phyloP scores from a whole-genome alignment of 495 filamentous ascomycete genomes.

The Aspergillus coremiiformis region DNA sequence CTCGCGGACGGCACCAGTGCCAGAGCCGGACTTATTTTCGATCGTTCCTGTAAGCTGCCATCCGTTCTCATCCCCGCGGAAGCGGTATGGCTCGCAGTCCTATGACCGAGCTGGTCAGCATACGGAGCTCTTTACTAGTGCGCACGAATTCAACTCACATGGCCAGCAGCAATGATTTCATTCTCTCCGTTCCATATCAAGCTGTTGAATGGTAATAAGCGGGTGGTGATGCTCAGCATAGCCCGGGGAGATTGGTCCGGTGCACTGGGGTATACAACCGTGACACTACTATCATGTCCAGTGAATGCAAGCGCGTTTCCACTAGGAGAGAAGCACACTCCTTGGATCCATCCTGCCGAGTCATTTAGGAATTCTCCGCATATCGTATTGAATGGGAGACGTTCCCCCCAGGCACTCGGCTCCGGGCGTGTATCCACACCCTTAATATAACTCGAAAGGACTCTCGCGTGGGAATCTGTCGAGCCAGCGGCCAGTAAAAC shows the following conservation, averaged over 20 bases:
- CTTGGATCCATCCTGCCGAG: constrained; percentile 93
- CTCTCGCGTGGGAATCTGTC: constrained; percentile 94
- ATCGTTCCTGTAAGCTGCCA: constrained; percentile 83
- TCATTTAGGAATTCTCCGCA: constrained; percentile 95
- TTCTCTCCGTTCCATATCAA: constrained; percentile 87
- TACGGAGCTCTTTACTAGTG: background rate
- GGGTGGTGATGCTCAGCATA: constrained; percentile 79
- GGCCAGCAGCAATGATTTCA: constrained; percentile 92
- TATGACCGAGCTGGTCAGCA: constrained; percentile 15
- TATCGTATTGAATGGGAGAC: constrained; percentile 93
- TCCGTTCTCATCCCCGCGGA: constrained; percentile 71
- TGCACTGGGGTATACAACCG: constrained; percentile 87
- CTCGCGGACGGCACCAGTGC: constrained; percentile 55
- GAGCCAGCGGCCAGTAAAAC: constrained; percentile 90
- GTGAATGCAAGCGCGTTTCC: constrained; percentile 87
- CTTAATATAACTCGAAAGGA: constrained; percentile 94
- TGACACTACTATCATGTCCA: constrained; percentile 91
- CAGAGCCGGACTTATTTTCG: constrained; percentile 52
- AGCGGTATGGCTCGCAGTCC: constrained; percentile 91
- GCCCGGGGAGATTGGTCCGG: constrained; percentile 87
- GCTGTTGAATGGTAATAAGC: constrained; percentile 82
- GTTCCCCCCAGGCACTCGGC: constrained; percentile 86
- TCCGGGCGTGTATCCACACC: constrained; percentile 83
- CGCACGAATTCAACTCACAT: constrained; percentile 42
- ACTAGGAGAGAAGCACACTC: constrained; percentile 81